Evolutionary conservation across 2,329 filamentous ascomycete species (phyloP).

Genomic region (Botrytis elliptica): DNA sequence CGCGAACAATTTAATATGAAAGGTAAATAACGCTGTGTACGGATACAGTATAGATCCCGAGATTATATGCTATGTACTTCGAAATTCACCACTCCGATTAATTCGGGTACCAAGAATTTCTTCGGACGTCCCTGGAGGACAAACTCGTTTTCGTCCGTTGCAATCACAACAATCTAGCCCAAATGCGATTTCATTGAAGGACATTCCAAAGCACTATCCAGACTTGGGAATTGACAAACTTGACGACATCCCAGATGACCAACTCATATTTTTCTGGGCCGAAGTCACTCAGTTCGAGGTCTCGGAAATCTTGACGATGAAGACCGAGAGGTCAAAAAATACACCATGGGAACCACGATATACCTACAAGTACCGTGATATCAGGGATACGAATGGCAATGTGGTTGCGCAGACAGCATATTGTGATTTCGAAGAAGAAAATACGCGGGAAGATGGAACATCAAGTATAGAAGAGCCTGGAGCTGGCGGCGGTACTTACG

Average conservation of each 20-base stretch:
- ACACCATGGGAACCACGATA: constrained; percentile 1
- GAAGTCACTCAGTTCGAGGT: not conserved
- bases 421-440: not conserved
- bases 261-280: not conserved
- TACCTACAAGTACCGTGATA: not conserved
- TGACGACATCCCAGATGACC: not conserved
- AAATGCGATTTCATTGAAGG: not conserved
- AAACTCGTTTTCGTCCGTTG: not conserved
- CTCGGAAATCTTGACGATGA: not conserved
- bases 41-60: not conserved
- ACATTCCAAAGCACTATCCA: not conserved
- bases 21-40: not conserved
- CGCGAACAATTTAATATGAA: not conserved
- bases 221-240: not conserved
- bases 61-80: constrained; percentile 7
- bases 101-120: not conserved
- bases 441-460: not conserved
- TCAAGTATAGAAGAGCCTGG: not conserved
- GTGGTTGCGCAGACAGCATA: not conserved
- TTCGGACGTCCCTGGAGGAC: not conserved
- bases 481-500: not conserved
- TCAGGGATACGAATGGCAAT: not conserved
- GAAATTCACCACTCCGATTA: constrained; percentile 1
- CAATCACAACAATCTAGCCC: not conserved
- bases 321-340: not conserved